These are phyloP conservation scores for Camelina neglecta DNA, from an alignment of 345 rosid genomes.

Conservation along the genomic window DNA sequence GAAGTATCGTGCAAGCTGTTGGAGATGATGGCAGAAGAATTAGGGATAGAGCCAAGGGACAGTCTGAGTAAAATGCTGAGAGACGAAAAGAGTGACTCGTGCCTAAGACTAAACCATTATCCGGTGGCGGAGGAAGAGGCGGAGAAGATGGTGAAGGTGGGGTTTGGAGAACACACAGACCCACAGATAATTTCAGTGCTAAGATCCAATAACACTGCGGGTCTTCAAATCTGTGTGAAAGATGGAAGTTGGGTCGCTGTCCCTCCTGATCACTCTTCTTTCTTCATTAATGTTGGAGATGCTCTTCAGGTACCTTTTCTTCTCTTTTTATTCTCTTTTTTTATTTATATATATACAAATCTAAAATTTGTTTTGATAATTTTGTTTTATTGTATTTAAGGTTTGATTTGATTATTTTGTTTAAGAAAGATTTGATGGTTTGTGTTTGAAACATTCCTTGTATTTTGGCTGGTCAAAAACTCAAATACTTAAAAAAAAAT, in stretches of 20 bases:
- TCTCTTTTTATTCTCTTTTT: background rate
- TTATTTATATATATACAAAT: background rate
- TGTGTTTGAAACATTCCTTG: slow-evolving; percentile 21
- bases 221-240: slow-evolving; percentile 75
- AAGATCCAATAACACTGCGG: slow-evolving; percentile 84
- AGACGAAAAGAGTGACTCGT: slow-evolving; percentile 77
- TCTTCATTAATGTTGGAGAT: slow-evolving; percentile 95
- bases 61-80: slow-evolving; percentile 71
- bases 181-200: slow-evolving; percentile 89
- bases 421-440: background rate
- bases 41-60: slow-evolving; percentile 58
- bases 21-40: slow-evolving; percentile 72
- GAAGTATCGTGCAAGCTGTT: slow-evolving; percentile 68
- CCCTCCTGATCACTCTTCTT: slow-evolving; percentile 79
- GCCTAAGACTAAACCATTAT: slow-evolving; percentile 87
- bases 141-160: slow-evolving; percentile 47
- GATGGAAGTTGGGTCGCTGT: slow-evolving; percentile 88
- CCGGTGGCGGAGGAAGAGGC: slow-evolving; percentile 58
- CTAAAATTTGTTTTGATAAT: background rate
- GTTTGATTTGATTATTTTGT: background rate
- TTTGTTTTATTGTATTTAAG: background rate
- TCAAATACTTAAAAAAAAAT: background rate
- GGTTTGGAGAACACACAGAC: slow-evolving; percentile 95
- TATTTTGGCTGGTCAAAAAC: slow-evolving; percentile 3
- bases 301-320: slow-evolving; percentile 65